These are phyloP conservation scores for Erigeron philadelphicus DNA, from an alignment of 140 eudicot species.

Conservation along the genomic window DNA sequence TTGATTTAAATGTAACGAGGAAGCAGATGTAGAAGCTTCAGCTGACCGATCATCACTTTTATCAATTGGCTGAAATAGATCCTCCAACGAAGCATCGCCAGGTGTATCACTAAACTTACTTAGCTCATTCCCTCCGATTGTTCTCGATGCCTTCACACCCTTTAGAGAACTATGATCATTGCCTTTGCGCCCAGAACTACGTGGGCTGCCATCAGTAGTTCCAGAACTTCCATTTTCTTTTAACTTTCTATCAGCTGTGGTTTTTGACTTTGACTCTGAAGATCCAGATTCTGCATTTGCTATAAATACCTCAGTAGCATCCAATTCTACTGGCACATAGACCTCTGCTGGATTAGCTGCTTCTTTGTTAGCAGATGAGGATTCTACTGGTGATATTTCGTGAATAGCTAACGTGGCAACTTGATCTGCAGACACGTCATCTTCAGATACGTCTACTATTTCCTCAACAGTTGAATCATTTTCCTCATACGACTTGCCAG, in stretches of 20 bases:
- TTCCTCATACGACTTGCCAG: constrained; percentile 44
- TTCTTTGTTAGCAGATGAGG: constrained; percentile 31
- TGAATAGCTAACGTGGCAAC: constrained; percentile 66
- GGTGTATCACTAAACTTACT: constrained; percentile 94
- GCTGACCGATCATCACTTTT: constrained; percentile 45
- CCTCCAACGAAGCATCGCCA: constrained; percentile 92
- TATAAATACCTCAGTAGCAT: constrained; percentile 36
- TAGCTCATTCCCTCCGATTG: constrained; percentile 57
- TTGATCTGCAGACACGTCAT: constrained; percentile 49
- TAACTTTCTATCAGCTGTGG: constrained; percentile 28
- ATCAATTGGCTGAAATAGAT: constrained; percentile 70
- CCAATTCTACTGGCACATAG: constrained; percentile 28
- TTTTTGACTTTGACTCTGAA: constrained; percentile 38
- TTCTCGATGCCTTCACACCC: constrained; percentile 47
- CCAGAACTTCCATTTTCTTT: constrained; percentile 56
- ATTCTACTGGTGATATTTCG: constrained; percentile 39
- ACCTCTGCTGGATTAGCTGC: constrained; percentile 31
- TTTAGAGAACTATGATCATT: constrained; percentile 47
- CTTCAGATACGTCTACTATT: constrained; percentile 44
- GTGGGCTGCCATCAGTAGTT: constrained; percentile 34
- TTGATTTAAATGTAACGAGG: constrained; percentile 52
- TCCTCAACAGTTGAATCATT: constrained; percentile 38
- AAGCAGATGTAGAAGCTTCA: constrained; percentile 74
- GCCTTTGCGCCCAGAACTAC: constrained; percentile 40
- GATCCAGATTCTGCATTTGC: constrained; percentile 48